Evolutionary conservation across 2,329 filamentous ascomycete genomes (phyloP), one percentile per base, ranked within the genome.

Genomic region (Malbranchea zuffiana): DNA sequence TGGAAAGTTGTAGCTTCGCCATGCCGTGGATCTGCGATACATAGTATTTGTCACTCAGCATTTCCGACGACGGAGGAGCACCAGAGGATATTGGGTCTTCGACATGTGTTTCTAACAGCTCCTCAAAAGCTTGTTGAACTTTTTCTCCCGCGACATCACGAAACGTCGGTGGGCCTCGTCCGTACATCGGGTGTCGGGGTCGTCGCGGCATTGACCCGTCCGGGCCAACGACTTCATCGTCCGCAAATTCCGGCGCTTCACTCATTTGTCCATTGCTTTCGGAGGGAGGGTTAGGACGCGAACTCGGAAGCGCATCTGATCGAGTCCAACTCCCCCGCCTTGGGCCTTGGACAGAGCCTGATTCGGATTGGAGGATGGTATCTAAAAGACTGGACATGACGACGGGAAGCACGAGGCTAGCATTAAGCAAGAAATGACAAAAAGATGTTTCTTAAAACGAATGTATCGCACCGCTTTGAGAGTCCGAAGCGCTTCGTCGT

Each of bases 11-110:
- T 50, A 74, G 76, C 44, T 72, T 67, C 42, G 65, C 62, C 57
- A 80, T 66, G 30, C 75, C 75, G 47, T 76, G 68, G 41, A 80
- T 75, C 50, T 80, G 75, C 18, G 74, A 73, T 46, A 80, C 67
- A 53, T 80, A 80, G 60, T 79, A 80, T 52, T 75, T 75, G 55
- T 78, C 69, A 40, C 61, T 67, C 17, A 72, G 68, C 8, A 69
- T 64, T 31, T 72, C 69, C 7, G 71, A 71, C 2, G 69, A 66
- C 1, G 73, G 71, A 5, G 62, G 59, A 7, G 67, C 61, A 6
- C 63, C 67, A 5, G 72, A 74, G 1, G 69, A 66, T 1, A 68
- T 61, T 1, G 67, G 66, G 18, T 78, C 72, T 58, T 78, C 73
- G 33, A 57, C 59, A 48, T 63, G 77, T 57, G 66, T 68, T 48